Conservation (phyloP, 2,329 filamentous ascomycete species). For the Pseudocercospora macadamiae region DNA sequence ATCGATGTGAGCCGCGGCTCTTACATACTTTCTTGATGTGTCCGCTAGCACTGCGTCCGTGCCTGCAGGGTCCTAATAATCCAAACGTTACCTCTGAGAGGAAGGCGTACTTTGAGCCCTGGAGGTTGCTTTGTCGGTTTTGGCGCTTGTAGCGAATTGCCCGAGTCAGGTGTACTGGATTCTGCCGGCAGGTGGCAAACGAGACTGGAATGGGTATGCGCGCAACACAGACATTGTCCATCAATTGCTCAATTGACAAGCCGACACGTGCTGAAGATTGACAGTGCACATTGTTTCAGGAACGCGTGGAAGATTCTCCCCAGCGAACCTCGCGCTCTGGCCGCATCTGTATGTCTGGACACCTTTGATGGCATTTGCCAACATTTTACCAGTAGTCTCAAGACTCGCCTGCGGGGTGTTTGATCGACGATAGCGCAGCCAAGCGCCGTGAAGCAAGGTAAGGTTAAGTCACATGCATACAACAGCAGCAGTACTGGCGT, state of each 20-base stretch:
- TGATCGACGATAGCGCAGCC: neutral
- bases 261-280: slow-evolving; percentile 24
- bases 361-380: too few species aligned
- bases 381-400: neutral
- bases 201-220: neutral
- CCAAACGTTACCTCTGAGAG: neutral
- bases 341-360: too few species aligned
- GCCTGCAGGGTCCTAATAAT: neutral
- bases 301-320: slow-evolving; percentile 1
- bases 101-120: slow-evolving; percentile 17
- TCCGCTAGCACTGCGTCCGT: neutral
- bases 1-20: slow-evolving; percentile 1
- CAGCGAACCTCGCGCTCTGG: too few species aligned
- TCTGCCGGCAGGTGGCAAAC: slow-evolving; percentile 10
- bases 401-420: neutral
- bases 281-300: neutral
- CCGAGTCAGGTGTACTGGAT: slow-evolving; percentile 3
- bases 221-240: slow-evolving; percentile 11
- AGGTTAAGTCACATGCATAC: slow-evolving; percentile 4
- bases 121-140: slow-evolving; percentile 14
- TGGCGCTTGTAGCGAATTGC: slow-evolving; percentile 13
- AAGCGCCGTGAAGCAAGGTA: neutral
- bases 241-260: slow-evolving; percentile 1
- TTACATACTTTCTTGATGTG: neutral
- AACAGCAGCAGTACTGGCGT: neutral